These are phyloP conservation scores for Fusarium nodosum DNA, from an alignment of 2,329 filamentous ascomycete species.

Conservation along the genomic window DNA sequence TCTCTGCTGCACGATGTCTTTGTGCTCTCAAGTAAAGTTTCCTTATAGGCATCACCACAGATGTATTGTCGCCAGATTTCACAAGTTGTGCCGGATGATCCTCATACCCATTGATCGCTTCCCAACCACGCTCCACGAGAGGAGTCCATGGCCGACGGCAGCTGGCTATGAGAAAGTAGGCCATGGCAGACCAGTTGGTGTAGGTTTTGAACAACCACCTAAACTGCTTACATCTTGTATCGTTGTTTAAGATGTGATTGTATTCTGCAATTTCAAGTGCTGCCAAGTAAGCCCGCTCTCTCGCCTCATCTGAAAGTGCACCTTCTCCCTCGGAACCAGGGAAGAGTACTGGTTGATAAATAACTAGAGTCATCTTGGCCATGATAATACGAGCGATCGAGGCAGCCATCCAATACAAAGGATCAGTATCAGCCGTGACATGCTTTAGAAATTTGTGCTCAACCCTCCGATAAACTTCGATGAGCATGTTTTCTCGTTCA, in stretches of 20 bases:
- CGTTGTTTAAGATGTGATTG: slow-evolving; percentile 73
- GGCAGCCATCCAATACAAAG: slow-evolving; percentile 76
- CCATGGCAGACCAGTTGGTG: slow-evolving; percentile 65
- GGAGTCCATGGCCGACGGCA: slow-evolving; percentile 64
- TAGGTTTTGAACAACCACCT: slow-evolving; percentile 66
- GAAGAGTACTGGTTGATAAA: slow-evolving; percentile 80
- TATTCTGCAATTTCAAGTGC: slow-evolving; percentile 82
- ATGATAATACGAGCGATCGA: slow-evolving; percentile 79
- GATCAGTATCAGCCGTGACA: slow-evolving; percentile 62
- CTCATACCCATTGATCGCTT: slow-evolving; percentile 58
- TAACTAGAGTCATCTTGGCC: slow-evolving; percentile 82
- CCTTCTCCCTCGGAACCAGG: slow-evolving; percentile 67
- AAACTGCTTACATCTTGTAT: slow-evolving; percentile 63
- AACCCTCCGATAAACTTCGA: slow-evolving; percentile 66
- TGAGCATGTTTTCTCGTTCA: slow-evolving; percentile 61
- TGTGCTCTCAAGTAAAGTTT: slow-evolving; percentile 67
- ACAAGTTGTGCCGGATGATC: slow-evolving; percentile 59
- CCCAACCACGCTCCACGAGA: slow-evolving; percentile 65
- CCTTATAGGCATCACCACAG: slow-evolving; percentile 67
- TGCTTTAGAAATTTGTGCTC: slow-evolving; percentile 68
- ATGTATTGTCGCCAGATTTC: slow-evolving; percentile 61
- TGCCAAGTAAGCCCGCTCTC: slow-evolving; percentile 77
- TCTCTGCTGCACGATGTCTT: slow-evolving; percentile 65
- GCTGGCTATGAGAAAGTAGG: slow-evolving; percentile 63
- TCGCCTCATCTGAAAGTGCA: slow-evolving; percentile 71